These are phyloP conservation scores for Neonothopanus nambi DNA, from an alignment of 1,284 basidiomycete species.

Conservation along the genomic window DNA sequence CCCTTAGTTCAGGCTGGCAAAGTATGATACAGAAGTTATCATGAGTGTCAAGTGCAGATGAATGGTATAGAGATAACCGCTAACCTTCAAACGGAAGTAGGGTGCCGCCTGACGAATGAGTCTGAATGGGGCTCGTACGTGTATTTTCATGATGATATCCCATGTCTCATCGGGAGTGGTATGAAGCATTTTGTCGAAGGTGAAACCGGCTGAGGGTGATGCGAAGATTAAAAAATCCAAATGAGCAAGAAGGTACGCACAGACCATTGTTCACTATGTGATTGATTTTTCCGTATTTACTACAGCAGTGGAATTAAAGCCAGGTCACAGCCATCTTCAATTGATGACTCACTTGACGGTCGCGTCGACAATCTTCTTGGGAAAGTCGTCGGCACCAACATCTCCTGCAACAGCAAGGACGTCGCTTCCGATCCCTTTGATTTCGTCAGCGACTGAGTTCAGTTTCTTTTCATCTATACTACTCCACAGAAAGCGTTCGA, in stretches of 20 bases:
- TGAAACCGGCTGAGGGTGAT: constrained; percentile 68
- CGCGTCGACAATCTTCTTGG: constrained; percentile 74
- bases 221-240: not conserved
- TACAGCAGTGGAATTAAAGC: constrained; percentile 27
- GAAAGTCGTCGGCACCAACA: constrained; percentile 81
- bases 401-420: constrained; percentile 74
- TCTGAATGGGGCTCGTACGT: constrained; percentile 82
- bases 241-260: constrained; percentile 18
- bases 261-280: constrained; percentile 86
- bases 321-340: constrained; percentile 6
- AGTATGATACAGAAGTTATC: not conserved
- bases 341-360: constrained; percentile 63
- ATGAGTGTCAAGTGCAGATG: not conserved
- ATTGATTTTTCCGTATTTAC: constrained; percentile 80
- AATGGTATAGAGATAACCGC: constrained; percentile 6
- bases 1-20: constrained; percentile 46
- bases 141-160: constrained; percentile 81
- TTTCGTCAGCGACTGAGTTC: constrained; percentile 69
- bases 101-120: constrained; percentile 84
- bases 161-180: constrained; percentile 83
- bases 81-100: constrained; percentile 80
- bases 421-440: constrained; percentile 71
- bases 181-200: constrained; percentile 87
- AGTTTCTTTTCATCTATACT: constrained; percentile 73
- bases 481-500: constrained; percentile 9